phyloP scores from a whole-genome alignment of 768 basidiomycete species.

The Russula sp. region DNA sequence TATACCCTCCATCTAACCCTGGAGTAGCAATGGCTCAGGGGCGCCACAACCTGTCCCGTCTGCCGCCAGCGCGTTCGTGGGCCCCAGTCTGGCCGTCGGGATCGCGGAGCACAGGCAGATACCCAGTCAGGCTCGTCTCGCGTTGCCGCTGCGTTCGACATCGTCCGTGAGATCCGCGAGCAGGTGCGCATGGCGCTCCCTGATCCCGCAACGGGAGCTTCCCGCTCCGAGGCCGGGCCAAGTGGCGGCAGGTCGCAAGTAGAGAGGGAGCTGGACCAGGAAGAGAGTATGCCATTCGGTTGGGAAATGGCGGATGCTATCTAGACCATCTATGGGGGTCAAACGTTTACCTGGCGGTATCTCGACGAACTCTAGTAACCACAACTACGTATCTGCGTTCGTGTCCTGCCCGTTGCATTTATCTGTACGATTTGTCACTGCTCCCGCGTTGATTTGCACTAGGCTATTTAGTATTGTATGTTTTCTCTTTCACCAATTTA shows the following conservation, averaged over 20 bases:
- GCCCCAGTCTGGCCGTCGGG: constrained; percentile 16
- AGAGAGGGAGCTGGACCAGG: constrained; percentile 5
- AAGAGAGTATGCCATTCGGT: constrained; percentile 14
- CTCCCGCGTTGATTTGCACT: not conserved
- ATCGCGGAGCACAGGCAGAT: constrained; percentile 5
- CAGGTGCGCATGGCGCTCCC: constrained; percentile 11
- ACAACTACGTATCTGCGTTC: constrained; percentile 3
- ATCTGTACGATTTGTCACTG: constrained; percentile 13
- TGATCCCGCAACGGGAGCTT: not conserved
- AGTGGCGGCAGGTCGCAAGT: constrained; percentile 2
- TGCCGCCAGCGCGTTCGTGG: constrained; percentile 59
- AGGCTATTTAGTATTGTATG: constrained; percentile 10
- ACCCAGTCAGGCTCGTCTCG: constrained; percentile 4
- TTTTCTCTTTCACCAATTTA: not conserved
- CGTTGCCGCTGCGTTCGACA: not conserved
- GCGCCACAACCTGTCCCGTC: constrained; percentile 73
- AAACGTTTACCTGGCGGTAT: not conserved
- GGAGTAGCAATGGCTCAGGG: constrained; percentile 70
- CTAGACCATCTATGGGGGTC: constrained; percentile 11
- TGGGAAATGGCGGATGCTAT: constrained; percentile 9
- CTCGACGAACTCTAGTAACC: constrained; percentile 4
- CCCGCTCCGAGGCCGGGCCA: not conserved
- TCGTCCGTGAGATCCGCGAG: constrained; percentile 12
- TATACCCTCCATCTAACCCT: constrained; percentile 12
- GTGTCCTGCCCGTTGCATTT: not conserved